phyloP scores from a whole-genome alignment of 208 protist species.

The Herpetomonas tarakana region DNA sequence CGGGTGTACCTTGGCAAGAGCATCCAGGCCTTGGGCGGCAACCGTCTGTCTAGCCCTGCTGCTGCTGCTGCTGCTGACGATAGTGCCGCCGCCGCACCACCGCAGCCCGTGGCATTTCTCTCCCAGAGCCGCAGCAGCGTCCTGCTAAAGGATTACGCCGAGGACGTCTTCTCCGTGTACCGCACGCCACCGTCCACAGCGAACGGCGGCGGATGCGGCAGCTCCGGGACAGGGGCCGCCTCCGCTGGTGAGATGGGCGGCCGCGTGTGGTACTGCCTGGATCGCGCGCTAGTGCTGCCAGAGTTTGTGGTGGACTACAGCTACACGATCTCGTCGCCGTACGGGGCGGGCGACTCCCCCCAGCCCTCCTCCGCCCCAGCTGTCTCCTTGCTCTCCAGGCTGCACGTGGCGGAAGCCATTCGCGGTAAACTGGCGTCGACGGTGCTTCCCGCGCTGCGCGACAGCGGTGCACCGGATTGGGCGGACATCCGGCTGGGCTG shows the following conservation, averaged over 20 bases:
- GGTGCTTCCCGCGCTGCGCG: conserved; percentile 15
- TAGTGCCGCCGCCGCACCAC: not conserved
- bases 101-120: conserved; percentile 13
- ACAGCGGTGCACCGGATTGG: conserved; percentile 13
- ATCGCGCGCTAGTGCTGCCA: conserved; percentile 69
- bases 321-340: conserved; percentile 32
- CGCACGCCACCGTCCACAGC: conserved; percentile 31
- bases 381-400: conserved; percentile 18
- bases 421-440: conserved; percentile 17
- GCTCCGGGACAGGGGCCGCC: not conserved
- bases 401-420: conserved; percentile 4
- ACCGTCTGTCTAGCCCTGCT: no score
- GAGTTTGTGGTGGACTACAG: conserved; percentile 88
- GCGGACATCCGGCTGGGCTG: conserved; percentile 22
- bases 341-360: not conserved
- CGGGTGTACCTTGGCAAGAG: conserved; percentile 65
- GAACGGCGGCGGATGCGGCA: not conserved
- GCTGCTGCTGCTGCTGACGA: not conserved
- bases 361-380: conserved; percentile 12
- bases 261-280: conserved; percentile 87
- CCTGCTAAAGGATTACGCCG: conserved; percentile 42
- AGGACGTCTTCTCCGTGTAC: conserved; percentile 72
- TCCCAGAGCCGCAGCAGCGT: conserved; percentile 29
- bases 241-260: conserved; percentile 5
- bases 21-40: conserved; percentile 35